Evolutionary conservation across 2,329 filamentous ascomycete species (phyloP).

Genomic region (Zasmidium angulare): DNA sequence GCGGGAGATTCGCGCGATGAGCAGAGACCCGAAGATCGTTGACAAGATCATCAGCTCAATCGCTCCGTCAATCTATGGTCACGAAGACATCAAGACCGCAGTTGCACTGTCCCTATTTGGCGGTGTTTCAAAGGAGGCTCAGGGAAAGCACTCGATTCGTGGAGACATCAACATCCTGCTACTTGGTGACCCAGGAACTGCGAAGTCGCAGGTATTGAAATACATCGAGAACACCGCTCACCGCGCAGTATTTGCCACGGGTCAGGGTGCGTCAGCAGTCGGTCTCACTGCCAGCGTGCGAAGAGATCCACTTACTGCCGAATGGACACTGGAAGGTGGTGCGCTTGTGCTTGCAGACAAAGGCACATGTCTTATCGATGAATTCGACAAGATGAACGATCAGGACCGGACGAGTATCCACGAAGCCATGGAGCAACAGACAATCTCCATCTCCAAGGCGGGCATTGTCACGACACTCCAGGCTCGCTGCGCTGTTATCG

Average conservation of each 20-base stretch:
- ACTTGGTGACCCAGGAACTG: conserved; percentile 94
- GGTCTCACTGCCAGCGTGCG: conserved; percentile 97
- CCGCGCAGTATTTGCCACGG: conserved; percentile 93
- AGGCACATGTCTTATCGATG: conserved; percentile 93
- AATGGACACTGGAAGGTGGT: conserved; percentile 97
- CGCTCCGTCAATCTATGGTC: conserved; percentile 95
- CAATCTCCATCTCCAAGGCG: conserved; percentile 97
- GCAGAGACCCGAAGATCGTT: conserved; percentile 84
- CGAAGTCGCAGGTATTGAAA: conserved; percentile 96
- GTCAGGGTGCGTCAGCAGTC: conserved; percentile 93
- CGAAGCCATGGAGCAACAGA: conserved; percentile 99
- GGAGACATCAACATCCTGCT: conserved; percentile 98
- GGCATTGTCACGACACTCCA: conserved; percentile 97
- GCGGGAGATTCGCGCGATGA: conserved; percentile 81
- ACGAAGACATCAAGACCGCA: conserved; percentile 95
- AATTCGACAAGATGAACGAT: conserved; percentile 99
- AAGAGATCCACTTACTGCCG: conserved; percentile 88
- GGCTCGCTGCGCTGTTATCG: conserved; percentile 92
- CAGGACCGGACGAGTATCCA: conserved; percentile 97
- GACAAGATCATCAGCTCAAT: conserved; percentile 93
- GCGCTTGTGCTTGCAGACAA: conserved; percentile 92
- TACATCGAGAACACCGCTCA: conserved; percentile 98
- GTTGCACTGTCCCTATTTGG: conserved; percentile 92
- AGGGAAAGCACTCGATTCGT: conserved; percentile 84
- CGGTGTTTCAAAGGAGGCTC: conserved; percentile 87